Conservation (phyloP, 1,284 basidiomycete species). For the Ustilago loliicola region DNA sequence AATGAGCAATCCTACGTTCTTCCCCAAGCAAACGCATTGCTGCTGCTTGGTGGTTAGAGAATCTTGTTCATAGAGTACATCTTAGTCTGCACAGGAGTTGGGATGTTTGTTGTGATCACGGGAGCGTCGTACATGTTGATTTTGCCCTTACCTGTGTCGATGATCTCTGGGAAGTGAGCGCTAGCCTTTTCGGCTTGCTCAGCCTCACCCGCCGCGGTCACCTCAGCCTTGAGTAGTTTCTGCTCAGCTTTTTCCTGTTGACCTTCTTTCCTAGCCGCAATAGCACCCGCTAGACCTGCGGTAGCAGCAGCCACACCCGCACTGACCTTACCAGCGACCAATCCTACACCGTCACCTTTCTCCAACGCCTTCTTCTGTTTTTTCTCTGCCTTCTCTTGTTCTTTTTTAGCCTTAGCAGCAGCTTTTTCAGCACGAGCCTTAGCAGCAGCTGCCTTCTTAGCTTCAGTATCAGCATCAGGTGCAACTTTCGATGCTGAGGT, state of each 20-base stretch:
- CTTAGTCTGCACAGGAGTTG: slow-evolving; percentile 54
- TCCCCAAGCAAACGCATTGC: too few species aligned
- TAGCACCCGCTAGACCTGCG: slow-evolving; percentile 40
- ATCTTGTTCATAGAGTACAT: slow-evolving; percentile 60
- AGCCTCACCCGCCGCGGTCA: not conserved
- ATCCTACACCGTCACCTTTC: slow-evolving; percentile 39
- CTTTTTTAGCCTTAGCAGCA: slow-evolving; percentile 62
- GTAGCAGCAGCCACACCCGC: slow-evolving; percentile 29
- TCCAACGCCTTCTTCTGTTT: slow-evolving; percentile 51
- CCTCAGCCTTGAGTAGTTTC: not conserved
- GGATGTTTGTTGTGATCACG: slow-evolving; percentile 55
- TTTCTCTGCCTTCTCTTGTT: slow-evolving; percentile 56
- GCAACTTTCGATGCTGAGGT: slow-evolving; percentile 67
- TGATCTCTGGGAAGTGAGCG: slow-evolving; percentile 55
- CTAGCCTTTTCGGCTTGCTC: too few species aligned
- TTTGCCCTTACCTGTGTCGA: slow-evolving; percentile 55
- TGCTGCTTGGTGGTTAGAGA: slow-evolving; percentile 29
- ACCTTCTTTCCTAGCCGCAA: slow-evolving; percentile 19
- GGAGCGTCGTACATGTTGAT: slow-evolving; percentile 67
- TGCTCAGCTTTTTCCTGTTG: not conserved
- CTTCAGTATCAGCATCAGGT: slow-evolving; percentile 56
- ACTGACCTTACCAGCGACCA: slow-evolving; percentile 26
- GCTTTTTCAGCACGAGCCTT: slow-evolving; percentile 62
- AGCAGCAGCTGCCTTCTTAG: slow-evolving; percentile 62
- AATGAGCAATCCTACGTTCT: not conserved